phyloP scores from a whole-genome alignment of 2,329 filamentous ascomycete genomes.

The Penicillium sp. region DNA sequence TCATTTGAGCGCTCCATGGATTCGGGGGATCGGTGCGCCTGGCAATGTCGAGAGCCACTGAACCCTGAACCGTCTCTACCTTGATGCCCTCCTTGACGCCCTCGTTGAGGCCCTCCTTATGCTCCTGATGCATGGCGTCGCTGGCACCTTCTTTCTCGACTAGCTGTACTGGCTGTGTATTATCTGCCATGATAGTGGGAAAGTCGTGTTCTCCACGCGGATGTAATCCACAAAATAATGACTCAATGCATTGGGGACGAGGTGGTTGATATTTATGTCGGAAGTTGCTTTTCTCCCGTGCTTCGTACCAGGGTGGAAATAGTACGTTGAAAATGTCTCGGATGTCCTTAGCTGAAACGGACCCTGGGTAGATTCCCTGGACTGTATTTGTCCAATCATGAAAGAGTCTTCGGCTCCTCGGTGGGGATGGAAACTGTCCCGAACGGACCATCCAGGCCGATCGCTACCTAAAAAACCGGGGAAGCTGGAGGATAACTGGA shows the following conservation, averaged over 20 bases:
- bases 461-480: not conserved
- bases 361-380: too few relatives aligned
- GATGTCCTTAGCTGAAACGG: constrained; percentile 1
- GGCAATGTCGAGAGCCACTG: constrained; percentile 7
- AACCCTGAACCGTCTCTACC: constrained; percentile 9
- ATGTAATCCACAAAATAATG: not conserved
- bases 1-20: constrained; percentile 8
- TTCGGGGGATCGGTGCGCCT: constrained; percentile 5
- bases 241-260: not conserved
- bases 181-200: not conserved
- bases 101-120: constrained; percentile 1
- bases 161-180: not conserved
- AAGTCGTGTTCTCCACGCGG: not conserved
- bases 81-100: constrained; percentile 3
- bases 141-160: not conserved
- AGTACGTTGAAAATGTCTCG: not conserved
- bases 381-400: not conserved
- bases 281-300: not conserved
- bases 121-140: constrained; percentile 1
- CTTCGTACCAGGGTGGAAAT: not conserved
- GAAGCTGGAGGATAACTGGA: not conserved
- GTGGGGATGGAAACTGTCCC: not conserved
- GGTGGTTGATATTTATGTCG: not conserved
- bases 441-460: not conserved
- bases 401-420: too few relatives aligned